Evolutionary conservation across 805 yeast genomes (phyloP), one percentile per base, ranked within the genome.

Genomic region (fission yeast (Schizosaccharomyces pombe)): DNA sequence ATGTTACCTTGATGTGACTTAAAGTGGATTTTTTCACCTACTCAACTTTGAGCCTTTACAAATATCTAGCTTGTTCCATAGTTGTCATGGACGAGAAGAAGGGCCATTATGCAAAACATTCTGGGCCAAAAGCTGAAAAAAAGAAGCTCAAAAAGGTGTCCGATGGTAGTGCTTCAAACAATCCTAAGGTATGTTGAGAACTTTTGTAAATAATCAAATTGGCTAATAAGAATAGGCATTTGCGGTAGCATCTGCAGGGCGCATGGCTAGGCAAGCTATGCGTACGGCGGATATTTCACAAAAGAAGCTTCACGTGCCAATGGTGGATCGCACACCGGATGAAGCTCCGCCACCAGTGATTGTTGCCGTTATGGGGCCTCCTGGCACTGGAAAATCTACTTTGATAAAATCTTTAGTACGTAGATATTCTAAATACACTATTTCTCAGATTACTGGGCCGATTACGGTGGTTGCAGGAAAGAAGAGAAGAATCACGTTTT

Each of bases 331-430:
- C 60, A 86, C 96, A 0, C 96, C 97, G 0, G 97, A 89, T 56
- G 95, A 89, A 63, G 93, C 85, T 60, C 95, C 97, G 3, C 99
- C 99, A 47, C 53, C 53, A 16, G 81, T 91, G 24, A 79, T 91
- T 56, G 85, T 91, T 26, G 95, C 95, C 0, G 94, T 91, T 5
- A 95, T 91, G 11, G 99, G 99, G 0, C 99, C 99, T 11, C 94
- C 95, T 8, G 99, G 99, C 14, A 91, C 97, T 0, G 99, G 99
- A 59, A 91, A 91, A 64, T 78, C 96, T 14, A 89, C 97, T 0
- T 72, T 91, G 62, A 85, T 91, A 62, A 81, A 85, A 65, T 85
- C 96, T 5, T 70, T 91, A 55, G 85, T 91, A 4, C 75, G 89
- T 67, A 71, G 96, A 64, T 75, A 85, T 66, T 78, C 97, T 4